These are phyloP conservation scores for Blastobotrys buckinghamii DNA, from an alignment of 1,139 yeast species.

Conservation along the genomic window DNA sequence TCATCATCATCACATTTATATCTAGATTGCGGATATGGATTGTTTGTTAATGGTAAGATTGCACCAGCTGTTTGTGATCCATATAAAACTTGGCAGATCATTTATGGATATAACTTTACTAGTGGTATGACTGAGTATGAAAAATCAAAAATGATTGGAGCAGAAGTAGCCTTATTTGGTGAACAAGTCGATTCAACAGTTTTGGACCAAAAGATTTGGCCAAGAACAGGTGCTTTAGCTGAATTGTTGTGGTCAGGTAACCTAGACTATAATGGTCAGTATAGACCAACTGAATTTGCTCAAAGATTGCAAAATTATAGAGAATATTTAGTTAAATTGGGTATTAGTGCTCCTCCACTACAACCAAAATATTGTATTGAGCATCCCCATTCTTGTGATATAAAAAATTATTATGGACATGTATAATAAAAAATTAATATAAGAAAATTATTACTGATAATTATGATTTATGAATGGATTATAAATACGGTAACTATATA, in stretches of 20 bases:
- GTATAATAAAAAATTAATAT: neutral
- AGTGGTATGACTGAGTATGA: slow-evolving; percentile 22
- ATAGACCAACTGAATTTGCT: slow-evolving; percentile 33
- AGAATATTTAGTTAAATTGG: slow-evolving; percentile 33
- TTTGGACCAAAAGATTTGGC: slow-evolving; percentile 41
- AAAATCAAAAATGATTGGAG: slow-evolving; percentile 37
- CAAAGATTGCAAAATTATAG: slow-evolving; percentile 38
- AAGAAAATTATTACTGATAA: too few relatives aligned
- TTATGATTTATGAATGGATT: too few relatives aligned
- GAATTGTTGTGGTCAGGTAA: slow-evolving; percentile 45
- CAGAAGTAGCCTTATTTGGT: slow-evolving; percentile 42
- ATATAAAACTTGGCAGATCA: slow-evolving; percentile 44
- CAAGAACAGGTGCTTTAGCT: slow-evolving; percentile 43
- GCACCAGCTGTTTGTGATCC: slow-evolving; percentile 46
- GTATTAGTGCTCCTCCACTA: slow-evolving; percentile 10
- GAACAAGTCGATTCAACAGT: slow-evolving; percentile 39
- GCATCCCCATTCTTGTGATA: slow-evolving; percentile 41
- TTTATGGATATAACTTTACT: slow-evolving; percentile 37
- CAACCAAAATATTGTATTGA: slow-evolving; percentile 32
- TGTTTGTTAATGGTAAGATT: slow-evolving; percentile 33
- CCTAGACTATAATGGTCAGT: slow-evolving; percentile 30
- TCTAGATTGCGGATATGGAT: slow-evolving; percentile 46
- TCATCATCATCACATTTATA: slow-evolving; percentile 39
- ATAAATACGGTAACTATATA: too few relatives aligned
- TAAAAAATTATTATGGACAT: neutral